A percentile compares a stretch with the other conserved stretches of the same genome.
These are phyloP conservation scores for Centrapalus pauciflorus DNA, from an alignment of 129 eudicot genomes.

Conservation along the genomic window DNA sequence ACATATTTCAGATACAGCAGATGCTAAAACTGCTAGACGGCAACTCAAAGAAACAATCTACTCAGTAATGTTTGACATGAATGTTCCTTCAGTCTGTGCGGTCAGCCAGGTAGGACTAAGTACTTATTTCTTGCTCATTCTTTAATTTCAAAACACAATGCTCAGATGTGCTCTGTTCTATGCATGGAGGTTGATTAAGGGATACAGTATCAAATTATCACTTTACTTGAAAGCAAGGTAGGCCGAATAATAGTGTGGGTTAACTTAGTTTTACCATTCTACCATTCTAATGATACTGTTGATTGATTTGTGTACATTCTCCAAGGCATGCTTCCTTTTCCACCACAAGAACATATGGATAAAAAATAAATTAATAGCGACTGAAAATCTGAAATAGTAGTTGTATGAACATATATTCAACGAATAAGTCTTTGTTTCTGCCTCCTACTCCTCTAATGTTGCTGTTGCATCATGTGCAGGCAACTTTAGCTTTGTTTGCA, in stretches of 20 bases:
- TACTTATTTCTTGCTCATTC: not conserved
- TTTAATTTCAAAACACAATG: not conserved
- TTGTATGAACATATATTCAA: not conserved
- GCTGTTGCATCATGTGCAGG: conserved; percentile 45
- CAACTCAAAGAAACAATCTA: conserved; percentile 78
- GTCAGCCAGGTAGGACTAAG: conserved; percentile 69
- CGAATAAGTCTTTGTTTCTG: not conserved
- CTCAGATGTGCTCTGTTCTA: not conserved
- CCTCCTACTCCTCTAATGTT: conserved; percentile 13
- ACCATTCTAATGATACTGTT: not conserved
- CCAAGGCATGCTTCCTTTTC: not conserved
- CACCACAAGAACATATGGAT: not conserved
- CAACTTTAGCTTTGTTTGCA: conserved; percentile 87
- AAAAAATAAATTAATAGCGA: not conserved
- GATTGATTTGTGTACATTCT: not conserved
- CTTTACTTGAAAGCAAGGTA: not conserved
- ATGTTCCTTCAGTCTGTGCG: conserved; percentile 96
- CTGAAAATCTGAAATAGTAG: not conserved
- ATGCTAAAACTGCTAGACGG: conserved; percentile 73
- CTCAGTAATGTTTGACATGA: conserved; percentile 77
- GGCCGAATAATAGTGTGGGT: not conserved
- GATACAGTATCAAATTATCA: not conserved
- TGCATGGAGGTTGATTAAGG: not conserved
- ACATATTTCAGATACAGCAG: conserved; percentile 58
- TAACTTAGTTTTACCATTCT: not conserved